These are phyloP conservation scores for Eucalyptus paniculata DNA, from an alignment of 345 rosid genomes.

Conservation along the genomic window DNA sequence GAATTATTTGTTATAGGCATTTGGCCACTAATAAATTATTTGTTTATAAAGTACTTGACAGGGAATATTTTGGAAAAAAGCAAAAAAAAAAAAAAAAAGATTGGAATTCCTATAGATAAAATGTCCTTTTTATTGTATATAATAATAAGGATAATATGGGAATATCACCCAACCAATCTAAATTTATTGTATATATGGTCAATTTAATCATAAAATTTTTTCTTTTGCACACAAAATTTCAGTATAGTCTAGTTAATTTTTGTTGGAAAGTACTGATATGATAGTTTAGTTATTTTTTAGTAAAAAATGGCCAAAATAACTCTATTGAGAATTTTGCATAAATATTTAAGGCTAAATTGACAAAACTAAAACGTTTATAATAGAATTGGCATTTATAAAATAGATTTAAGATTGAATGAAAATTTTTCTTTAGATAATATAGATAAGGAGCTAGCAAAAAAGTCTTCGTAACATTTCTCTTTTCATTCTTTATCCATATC, in stretches of 20 bases:
- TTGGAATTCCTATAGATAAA: not conserved
- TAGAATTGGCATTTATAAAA: not conserved
- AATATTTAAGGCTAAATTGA: not conserved
- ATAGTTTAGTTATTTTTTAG: fast-evolving
- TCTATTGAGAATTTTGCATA: not conserved
- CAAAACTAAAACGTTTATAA: not conserved
- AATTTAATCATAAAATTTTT: not conserved
- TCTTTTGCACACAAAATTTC: not conserved
- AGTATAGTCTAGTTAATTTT: not conserved
- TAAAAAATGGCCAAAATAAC: not conserved
- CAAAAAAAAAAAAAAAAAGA: not conserved
- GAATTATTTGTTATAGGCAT: not conserved
- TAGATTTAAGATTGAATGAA: not conserved
- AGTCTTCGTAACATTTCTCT: not conserved
- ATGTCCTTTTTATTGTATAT: not conserved
- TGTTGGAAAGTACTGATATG: fast-evolving
- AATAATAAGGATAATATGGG: not conserved
- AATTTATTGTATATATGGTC: not conserved
- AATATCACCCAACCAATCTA: not conserved
- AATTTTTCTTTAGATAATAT: not conserved
- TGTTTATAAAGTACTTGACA: not conserved
- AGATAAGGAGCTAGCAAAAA: not conserved
- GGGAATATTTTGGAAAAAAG: not conserved
- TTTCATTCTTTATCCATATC: not conserved
- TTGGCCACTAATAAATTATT: not conserved